phyloP scores from a whole-genome alignment of 1,284 basidiomycete species.

The Ganoderma meredithae region DNA sequence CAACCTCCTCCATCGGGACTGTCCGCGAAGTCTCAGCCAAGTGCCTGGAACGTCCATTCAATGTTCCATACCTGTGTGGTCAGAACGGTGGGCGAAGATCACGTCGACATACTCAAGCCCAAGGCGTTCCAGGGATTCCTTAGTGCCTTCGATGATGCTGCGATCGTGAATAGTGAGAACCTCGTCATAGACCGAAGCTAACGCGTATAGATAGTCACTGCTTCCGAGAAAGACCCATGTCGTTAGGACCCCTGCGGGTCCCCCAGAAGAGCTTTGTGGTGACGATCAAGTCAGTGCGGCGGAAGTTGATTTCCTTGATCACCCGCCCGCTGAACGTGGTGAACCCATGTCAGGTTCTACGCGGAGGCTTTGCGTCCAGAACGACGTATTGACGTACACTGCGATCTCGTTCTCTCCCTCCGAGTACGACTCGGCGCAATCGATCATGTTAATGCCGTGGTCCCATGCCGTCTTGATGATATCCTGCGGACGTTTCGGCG shows the following conservation, averaged over 20 bases:
- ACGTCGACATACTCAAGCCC: conserved; percentile 83
- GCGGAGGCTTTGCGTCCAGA: not conserved
- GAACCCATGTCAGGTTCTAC: not conserved
- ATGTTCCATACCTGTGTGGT: conserved; percentile 50
- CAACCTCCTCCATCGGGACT: conserved; percentile 77
- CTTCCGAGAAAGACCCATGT: conserved; percentile 71
- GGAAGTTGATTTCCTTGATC: conserved; percentile 78
- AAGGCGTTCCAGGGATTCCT: conserved; percentile 74
- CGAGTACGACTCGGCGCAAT: conserved; percentile 73
- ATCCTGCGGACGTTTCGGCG: conserved; percentile 46
- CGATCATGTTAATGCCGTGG: conserved; percentile 75
- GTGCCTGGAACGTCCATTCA: not conserved
- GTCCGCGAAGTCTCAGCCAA: not conserved
- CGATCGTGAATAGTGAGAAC: conserved; percentile 11
- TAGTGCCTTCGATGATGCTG: conserved; percentile 81
- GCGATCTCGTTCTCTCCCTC: conserved; percentile 75
- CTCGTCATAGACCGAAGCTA: not conserved
- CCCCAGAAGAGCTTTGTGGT: conserved; percentile 78
- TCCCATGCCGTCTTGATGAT: conserved; percentile 73
- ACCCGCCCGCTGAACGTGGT: conserved; percentile 67
- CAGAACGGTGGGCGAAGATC: conserved; percentile 69
- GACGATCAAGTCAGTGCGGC: conserved; percentile 76
- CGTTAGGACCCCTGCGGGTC: conserved; percentile 62
- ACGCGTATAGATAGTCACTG: conserved; percentile 58
- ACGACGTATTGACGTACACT: conserved; percentile 51